Conservation (phyloP, 176 grass and related monocot species). For the Hsuehochloa calcarea region DNA sequence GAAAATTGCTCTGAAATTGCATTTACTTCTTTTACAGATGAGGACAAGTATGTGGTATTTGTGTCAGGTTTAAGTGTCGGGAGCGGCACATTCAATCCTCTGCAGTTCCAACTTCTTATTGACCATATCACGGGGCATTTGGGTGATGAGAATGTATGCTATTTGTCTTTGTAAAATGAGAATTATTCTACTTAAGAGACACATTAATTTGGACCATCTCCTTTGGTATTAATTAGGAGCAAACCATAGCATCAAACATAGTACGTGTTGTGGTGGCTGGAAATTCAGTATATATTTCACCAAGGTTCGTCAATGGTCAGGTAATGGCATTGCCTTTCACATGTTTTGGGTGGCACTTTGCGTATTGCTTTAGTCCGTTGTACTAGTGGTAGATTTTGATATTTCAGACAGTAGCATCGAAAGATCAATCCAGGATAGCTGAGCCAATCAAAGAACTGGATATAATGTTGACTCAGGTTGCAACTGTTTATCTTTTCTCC, state of each 20-base stretch:
- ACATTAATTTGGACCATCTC: constrained; percentile 7
- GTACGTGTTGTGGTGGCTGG: constrained; percentile 79
- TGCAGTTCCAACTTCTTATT: constrained; percentile 95
- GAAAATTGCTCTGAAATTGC: constrained; percentile 15
- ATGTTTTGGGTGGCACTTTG: background rate
- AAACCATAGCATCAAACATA: constrained; percentile 82
- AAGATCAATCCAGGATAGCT: constrained; percentile 86
- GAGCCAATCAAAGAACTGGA: constrained; percentile 94
- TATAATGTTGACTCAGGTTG: constrained; percentile 94
- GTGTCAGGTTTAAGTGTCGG: constrained; percentile 80
- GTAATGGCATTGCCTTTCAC: constrained; percentile 40
- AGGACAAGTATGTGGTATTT: constrained; percentile 92
- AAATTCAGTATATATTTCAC: constrained; percentile 80
- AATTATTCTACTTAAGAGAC: background rate
- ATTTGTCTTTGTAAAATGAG: constrained; percentile 32
- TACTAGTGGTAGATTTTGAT: constrained; percentile 9
- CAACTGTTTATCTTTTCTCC: constrained; percentile 1
- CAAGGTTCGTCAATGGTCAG: constrained; percentile 73
- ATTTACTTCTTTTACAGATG: constrained; percentile 55
- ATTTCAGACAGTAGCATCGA: constrained; percentile 68
- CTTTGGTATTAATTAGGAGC: constrained; percentile 57
- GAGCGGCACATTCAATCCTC: constrained; percentile 77
- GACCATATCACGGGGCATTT: constrained; percentile 95
- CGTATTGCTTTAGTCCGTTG: background rate
- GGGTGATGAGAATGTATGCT: constrained; percentile 93